Conservation (phyloP, 257 asterid genomes). For the Solanum corneliomulleri region DNA sequence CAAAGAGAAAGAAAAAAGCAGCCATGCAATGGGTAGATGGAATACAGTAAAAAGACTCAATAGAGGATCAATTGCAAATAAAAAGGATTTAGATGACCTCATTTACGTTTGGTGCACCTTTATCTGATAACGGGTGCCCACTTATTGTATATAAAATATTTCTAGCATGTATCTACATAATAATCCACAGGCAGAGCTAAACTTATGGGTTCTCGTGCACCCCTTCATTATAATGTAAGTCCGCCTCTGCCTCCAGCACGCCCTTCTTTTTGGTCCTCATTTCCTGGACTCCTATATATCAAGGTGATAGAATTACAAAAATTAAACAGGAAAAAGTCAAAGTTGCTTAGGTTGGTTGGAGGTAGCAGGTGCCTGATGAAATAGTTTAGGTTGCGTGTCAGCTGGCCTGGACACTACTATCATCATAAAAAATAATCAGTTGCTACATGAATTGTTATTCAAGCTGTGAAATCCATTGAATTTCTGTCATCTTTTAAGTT, state of each 20-base stretch:
- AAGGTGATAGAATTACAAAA: background rate
- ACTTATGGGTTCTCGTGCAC: background rate
- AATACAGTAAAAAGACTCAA: background rate
- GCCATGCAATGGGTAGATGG: background rate
- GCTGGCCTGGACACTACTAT: background rate
- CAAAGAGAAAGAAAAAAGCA: background rate
- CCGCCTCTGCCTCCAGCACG: background rate
- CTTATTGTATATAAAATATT: background rate
- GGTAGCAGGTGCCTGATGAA: background rate
- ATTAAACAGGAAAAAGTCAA: background rate
- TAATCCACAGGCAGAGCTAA: background rate
- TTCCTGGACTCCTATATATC: background rate
- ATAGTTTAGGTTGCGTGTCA: background rate
- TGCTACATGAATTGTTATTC: background rate
- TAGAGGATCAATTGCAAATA: background rate
- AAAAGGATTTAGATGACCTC: background rate
- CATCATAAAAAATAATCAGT: background rate
- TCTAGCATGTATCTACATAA: background rate
- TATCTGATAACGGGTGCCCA: background rate
- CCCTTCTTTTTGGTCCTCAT: background rate
- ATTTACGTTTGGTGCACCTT: background rate
- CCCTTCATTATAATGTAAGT: background rate
- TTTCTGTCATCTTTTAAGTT: background rate
- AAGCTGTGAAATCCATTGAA: background rate
- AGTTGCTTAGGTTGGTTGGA: background rate